phyloP scores from a whole-genome alignment of 2,329 filamentous ascomycete genomes.

The Pestalotiopsis sp. region DNA sequence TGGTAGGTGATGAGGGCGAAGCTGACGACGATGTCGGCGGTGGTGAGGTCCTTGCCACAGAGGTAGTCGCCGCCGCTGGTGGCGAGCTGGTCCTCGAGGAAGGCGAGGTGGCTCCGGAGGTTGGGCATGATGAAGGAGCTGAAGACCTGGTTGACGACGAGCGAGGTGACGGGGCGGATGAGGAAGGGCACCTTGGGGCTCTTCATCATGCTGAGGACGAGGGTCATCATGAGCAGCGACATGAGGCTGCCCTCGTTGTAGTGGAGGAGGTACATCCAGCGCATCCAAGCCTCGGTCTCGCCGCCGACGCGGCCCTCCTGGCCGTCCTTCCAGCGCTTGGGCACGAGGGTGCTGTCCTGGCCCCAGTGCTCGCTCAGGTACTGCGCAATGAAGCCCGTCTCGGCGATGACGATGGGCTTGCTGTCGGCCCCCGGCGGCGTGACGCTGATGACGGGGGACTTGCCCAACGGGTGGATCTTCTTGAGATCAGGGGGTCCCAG shows the following conservation, averaged over 20 bases:
- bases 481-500: constrained; percentile 78
- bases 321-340: constrained; percentile 58
- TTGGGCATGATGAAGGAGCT: constrained; percentile 49
- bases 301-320: constrained; percentile 59
- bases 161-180: constrained; percentile 52
- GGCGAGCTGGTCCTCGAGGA: constrained; percentile 52
- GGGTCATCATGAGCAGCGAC: constrained; percentile 25
- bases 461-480: constrained; percentile 81
- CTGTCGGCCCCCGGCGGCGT: constrained; percentile 35
- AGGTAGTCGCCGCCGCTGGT: constrained; percentile 49
- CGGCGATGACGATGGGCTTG: constrained; percentile 68
- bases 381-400: constrained; percentile 80
- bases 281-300: constrained; percentile 62
- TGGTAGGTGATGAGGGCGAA: constrained; percentile 52
- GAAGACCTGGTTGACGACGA: constrained; percentile 47
- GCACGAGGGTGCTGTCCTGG: constrained; percentile 49
- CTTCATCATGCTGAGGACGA: constrained; percentile 39
- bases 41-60: constrained; percentile 50
- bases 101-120: constrained; percentile 46
- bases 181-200: constrained; percentile 52
- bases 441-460: constrained; percentile 79
- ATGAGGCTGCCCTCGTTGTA: constrained; percentile 83
- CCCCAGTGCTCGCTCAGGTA: constrained; percentile 73
- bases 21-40: constrained; percentile 57
- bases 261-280: constrained; percentile 73